Evolutionary conservation across 495 filamentous ascomycete genomes (phyloP).

Genomic region (Cercophora sp.): DNA sequence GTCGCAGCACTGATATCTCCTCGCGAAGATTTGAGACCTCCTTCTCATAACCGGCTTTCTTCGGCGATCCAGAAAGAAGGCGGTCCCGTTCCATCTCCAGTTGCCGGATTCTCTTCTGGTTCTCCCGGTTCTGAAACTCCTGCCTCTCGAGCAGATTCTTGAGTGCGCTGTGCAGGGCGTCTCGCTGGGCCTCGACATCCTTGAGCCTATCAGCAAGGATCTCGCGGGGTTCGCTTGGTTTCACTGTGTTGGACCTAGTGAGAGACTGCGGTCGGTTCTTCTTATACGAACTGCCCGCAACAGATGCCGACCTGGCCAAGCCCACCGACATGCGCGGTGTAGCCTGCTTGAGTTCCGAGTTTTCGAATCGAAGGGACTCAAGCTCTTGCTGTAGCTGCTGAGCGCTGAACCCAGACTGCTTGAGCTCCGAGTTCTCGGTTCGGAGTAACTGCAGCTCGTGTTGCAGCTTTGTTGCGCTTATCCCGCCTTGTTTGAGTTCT

Average conservation of each 20-base stretch:
- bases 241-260: constrained; percentile 59
- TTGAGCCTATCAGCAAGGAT: constrained; percentile 79
- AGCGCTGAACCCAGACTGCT: not conserved
- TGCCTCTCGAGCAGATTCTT: constrained; percentile 85
- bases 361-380: constrained; percentile 63
- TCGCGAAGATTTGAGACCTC: constrained; percentile 75
- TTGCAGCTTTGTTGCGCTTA: constrained; percentile 70
- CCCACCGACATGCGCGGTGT: constrained; percentile 25
- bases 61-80: constrained; percentile 64
- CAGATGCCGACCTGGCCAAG: constrained; percentile 42
- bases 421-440: not conserved
- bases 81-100: constrained; percentile 76
- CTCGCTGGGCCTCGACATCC: constrained; percentile 88
- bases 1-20: constrained; percentile 80
- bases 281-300: constrained; percentile 28
- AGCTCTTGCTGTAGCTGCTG: constrained; percentile 73
- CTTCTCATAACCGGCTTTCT: constrained; percentile 71
- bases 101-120: constrained; percentile 66
- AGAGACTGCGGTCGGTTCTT: constrained; percentile 31
- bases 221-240: constrained; percentile 62
- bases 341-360: constrained; percentile 34
- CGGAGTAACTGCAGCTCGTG: constrained; percentile 71
- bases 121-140: constrained; percentile 72
- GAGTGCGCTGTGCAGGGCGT: constrained; percentile 82
- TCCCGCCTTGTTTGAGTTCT: not conserved